Conservation (phyloP, 2,329 filamentous ascomycete genomes). For the Aspergillus ustus region DNA sequence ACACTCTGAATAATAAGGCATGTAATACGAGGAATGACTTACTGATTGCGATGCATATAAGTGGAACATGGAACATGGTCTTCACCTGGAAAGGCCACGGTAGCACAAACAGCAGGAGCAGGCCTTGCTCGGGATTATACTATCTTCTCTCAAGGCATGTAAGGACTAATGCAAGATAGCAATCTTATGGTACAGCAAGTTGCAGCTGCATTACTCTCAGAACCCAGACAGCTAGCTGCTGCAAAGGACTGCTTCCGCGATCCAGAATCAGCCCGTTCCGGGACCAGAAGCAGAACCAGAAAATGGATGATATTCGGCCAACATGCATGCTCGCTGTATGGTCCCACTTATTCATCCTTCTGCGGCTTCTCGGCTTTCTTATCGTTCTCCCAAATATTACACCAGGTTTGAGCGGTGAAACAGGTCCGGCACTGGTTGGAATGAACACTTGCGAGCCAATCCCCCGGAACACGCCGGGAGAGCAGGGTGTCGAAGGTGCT, state of each 20-base stretch:
- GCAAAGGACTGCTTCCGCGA: constrained; percentile 26
- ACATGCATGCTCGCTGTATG: constrained; percentile 27
- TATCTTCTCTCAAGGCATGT: constrained; percentile 24
- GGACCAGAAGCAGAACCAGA: constrained; percentile 24
- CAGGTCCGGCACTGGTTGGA: constrained; percentile 23
- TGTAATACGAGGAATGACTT: constrained; percentile 1
- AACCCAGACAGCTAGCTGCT: constrained; percentile 23
- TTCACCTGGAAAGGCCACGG: constrained; percentile 13
- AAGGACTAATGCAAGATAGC: constrained; percentile 31
- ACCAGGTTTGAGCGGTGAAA: constrained; percentile 32
- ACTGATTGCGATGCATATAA: constrained; percentile 8
- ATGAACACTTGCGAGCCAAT: constrained; percentile 27
- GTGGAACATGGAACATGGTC: constrained; percentile 17
- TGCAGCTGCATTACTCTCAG: constrained; percentile 23
- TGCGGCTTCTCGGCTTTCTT: constrained; percentile 25
- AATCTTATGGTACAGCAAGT: constrained; percentile 22
- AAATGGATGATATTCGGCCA: constrained; percentile 27
- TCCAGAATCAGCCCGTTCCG: constrained; percentile 19
- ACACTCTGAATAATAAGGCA: constrained; percentile 1
- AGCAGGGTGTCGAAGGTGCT: constrained; percentile 20
- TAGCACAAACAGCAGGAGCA: constrained; percentile 17
- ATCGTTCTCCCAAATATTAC: constrained; percentile 27
- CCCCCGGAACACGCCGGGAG: constrained; percentile 31
- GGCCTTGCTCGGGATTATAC: constrained; percentile 23
- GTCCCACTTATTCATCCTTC: constrained; percentile 24